These are phyloP conservation scores for Apophysomyces elegans DNA, from an alignment of 371 early-diverging fungal species.

Conservation along the genomic window DNA sequence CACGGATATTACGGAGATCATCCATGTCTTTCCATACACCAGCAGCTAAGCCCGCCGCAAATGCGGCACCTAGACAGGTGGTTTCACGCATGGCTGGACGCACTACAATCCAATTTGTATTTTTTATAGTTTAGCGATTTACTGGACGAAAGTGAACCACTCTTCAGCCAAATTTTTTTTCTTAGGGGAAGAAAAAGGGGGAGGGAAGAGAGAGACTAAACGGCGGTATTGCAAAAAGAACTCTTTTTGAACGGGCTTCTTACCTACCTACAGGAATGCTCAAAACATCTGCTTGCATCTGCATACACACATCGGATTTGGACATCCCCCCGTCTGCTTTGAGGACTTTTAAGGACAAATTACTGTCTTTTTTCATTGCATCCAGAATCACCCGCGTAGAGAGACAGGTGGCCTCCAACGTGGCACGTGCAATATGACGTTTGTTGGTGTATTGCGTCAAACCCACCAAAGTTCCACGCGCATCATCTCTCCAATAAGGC, in stretches of 20 bases:
- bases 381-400: constrained; percentile 89
- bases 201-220: too few relatives aligned
- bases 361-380: constrained; percentile 80
- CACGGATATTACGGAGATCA: constrained; percentile 35
- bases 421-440: constrained; percentile 85
- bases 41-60: constrained; percentile 87
- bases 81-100: constrained; percentile 92
- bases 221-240: too few relatives aligned
- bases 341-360: constrained; percentile 65
- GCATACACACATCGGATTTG: constrained; percentile 89
- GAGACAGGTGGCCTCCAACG: constrained; percentile 90
- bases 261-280: constrained; percentile 60
- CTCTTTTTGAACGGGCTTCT: too few relatives aligned
- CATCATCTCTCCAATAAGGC: constrained; percentile 95
- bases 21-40: constrained; percentile 71
- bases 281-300: constrained; percentile 88
- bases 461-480: constrained; percentile 88
- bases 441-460: constrained; percentile 88
- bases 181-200: too few relatives aligned
- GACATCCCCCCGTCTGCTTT: constrained; percentile 95
- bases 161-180: too few relatives aligned
- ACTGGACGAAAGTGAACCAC: too few relatives aligned
- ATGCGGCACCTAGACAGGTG: constrained; percentile 93
- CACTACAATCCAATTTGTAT: constrained; percentile 41
- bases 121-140: not conserved